Evolutionary conservation across 306 rosid genomes (phyloP), one percentile per base, ranked within the genome.

Genomic region (Castanopsis chinensis): DNA sequence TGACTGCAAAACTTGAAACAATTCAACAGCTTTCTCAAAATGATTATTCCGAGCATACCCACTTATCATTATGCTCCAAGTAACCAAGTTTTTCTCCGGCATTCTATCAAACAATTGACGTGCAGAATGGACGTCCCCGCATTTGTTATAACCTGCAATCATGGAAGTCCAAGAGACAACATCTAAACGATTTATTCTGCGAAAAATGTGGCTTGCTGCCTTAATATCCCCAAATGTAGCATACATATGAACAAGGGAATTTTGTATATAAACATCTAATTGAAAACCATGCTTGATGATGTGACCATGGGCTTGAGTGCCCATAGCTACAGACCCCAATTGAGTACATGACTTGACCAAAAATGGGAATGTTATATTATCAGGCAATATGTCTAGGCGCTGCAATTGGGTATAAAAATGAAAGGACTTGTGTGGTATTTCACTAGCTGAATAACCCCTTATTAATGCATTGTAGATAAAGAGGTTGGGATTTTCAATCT

Each of bases 51-150:
- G 37, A 1, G 81, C 81, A 65, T 80, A 86, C 10, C 87, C 89
- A 7, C 85, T 78, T 11, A 86, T 78, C 87, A 86, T 83, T 5
- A 83, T 74, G 43, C 89, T 83, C 85, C 89, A 86, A 5, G 87
- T 86, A 52, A 83, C 87, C 79, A 86, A 83, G 75, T 78, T 86
- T 73, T 57, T 86, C 56, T 71, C 81, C 0, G 79, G 85, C 85
- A 86, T 83, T 78, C 59, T 73, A 7, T 83, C 87, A 65, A 86
- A 86, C 79, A 86, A 43, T 58, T 64, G 45, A 20, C 83, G 81
- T 9, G 89, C 85, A 80, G 87, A 64, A 3, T 80, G 74, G 28
- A 80, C 83, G 59, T 86, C 83, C 61, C 87, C 89, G 20, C 79
- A 57, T 65, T 73, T 81, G 4, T 28, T 63, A 58, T 80, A 83